A percentile compares a stretch with the other conserved stretches of the same genome.
phyloP scores from a whole-genome alignment of 441 rosid species.

The Aquilaria agallochum region DNA sequence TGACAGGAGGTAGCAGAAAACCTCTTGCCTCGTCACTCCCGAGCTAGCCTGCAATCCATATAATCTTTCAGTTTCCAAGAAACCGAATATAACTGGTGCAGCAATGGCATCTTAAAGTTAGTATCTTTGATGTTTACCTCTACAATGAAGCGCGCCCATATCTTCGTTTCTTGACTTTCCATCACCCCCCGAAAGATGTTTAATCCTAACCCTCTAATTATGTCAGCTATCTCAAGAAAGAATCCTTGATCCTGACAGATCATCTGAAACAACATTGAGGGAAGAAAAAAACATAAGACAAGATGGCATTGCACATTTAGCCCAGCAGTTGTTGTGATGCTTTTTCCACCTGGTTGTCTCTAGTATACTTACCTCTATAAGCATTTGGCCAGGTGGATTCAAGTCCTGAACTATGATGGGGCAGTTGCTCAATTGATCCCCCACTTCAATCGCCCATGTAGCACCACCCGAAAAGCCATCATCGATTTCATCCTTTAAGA shows the following conservation, averaged over 20 bases:
- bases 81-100: constrained; percentile 5
- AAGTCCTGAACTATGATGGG: constrained; percentile 89
- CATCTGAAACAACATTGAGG: constrained; percentile 44
- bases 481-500: constrained; percentile 41
- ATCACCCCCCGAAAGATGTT: constrained; percentile 77
- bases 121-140: constrained; percentile 45
- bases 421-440: constrained; percentile 52
- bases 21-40: constrained; percentile 59
- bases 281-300: not conserved
- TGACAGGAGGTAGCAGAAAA: constrained; percentile 80
- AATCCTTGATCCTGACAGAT: constrained; percentile 68
- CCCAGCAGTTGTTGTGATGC: not conserved
- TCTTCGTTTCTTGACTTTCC: constrained; percentile 55
- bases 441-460: constrained; percentile 88
- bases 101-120: not conserved
- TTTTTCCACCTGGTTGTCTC: not conserved
- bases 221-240: constrained; percentile 84
- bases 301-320: too few relatives aligned
- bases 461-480: constrained; percentile 37
- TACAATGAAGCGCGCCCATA: constrained; percentile 85
- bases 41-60: constrained; percentile 46
- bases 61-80: not conserved
- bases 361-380: constrained; percentile 57
- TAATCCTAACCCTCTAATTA: constrained; percentile 70
- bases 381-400: constrained; percentile 67